Conservation (phyloP, 2,329 filamentous ascomycete species). For the Pyrenochaeta sp. region DNA sequence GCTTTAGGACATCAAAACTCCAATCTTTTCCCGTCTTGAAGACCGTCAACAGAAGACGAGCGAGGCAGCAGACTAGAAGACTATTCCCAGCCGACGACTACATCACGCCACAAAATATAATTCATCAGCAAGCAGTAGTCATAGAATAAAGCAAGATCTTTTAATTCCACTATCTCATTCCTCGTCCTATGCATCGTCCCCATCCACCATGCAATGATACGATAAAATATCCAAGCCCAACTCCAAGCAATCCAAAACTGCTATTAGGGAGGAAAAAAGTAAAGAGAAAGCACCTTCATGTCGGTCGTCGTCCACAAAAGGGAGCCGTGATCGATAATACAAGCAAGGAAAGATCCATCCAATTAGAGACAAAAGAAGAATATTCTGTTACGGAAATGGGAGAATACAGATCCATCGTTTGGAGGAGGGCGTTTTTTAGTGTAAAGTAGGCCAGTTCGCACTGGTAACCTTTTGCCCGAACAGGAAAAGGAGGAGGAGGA, state of each 20-base stretch:
- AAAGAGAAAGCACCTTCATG: too few species aligned
- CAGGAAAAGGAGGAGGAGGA: conserved; percentile 9
- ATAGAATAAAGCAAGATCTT: background rate
- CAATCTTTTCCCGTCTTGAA: too few species aligned
- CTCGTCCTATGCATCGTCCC: background rate
- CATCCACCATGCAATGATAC: background rate
- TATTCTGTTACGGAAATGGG: conserved; percentile 12
- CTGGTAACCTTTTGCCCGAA: too few species aligned
- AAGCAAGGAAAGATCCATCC: background rate
- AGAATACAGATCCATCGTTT: conserved; percentile 19
- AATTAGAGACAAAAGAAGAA: conserved; percentile 4
- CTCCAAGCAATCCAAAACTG: background rate
- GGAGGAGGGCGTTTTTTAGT: too few species aligned
- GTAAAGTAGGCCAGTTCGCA: too few species aligned
- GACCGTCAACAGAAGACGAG: too few species aligned
- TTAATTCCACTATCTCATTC: background rate
- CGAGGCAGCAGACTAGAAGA: too few species aligned
- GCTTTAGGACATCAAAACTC: too few species aligned
- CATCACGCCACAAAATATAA: too few species aligned
- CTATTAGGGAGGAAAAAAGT: background rate
- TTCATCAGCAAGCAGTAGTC: too few species aligned
- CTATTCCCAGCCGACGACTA: too few species aligned
- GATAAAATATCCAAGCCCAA: background rate
- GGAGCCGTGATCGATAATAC: conserved; percentile 2
- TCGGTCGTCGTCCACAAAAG: background rate